These are phyloP conservation scores for Phytophthora pistaciae DNA, from an alignment of 352 stramenopile genomes.

Conservation along the genomic window DNA sequence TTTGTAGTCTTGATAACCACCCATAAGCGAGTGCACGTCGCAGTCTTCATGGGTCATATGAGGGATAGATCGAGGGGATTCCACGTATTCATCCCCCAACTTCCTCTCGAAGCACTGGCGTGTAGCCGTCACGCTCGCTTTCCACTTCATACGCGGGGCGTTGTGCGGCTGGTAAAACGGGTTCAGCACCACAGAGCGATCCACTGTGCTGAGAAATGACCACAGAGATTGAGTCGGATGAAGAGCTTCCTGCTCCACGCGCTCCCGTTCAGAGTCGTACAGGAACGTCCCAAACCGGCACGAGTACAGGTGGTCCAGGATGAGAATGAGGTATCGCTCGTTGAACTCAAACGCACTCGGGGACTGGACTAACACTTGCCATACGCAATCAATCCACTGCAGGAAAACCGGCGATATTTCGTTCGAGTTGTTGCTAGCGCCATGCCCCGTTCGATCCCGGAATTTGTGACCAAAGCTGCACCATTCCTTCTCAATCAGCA, in stretches of 20 bases:
- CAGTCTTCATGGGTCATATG: slow-evolving; percentile 35
- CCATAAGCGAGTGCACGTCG: slow-evolving; percentile 37
- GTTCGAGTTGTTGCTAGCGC: slow-evolving; percentile 54
- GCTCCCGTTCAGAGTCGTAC: slow-evolving; percentile 93
- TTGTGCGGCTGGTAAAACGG: slow-evolving; percentile 74
- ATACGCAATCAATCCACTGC: slow-evolving; percentile 92
- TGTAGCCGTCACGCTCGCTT: slow-evolving; percentile 63
- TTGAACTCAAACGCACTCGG: slow-evolving; percentile 90
- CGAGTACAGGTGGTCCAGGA: slow-evolving; percentile 86
- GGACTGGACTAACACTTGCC: slow-evolving; percentile 81
- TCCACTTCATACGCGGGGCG: slow-evolving; percentile 55
- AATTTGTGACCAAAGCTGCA: slow-evolving; percentile 93
- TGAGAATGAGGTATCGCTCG: slow-evolving; percentile 81
- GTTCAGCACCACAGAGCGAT: slow-evolving; percentile 70
- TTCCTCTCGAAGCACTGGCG: slow-evolving; percentile 62
- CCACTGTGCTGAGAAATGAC: slow-evolving; percentile 77
- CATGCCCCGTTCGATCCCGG: slow-evolving; percentile 75
- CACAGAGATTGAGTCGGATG: slow-evolving; percentile 78
- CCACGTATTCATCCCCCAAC: slow-evolving; percentile 12
- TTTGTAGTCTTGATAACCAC: slow-evolving; percentile 23
- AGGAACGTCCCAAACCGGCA: slow-evolving; percentile 95
- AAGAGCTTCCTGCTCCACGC: slow-evolving; percentile 56
- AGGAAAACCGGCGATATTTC: slow-evolving; percentile 98
- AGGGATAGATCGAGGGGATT: slow-evolving; percentile 16
- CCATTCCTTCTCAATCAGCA: slow-evolving; percentile 93